Conservation (phyloP, 441 rosid genomes). For the Adansonia madagascariensis region DNA sequence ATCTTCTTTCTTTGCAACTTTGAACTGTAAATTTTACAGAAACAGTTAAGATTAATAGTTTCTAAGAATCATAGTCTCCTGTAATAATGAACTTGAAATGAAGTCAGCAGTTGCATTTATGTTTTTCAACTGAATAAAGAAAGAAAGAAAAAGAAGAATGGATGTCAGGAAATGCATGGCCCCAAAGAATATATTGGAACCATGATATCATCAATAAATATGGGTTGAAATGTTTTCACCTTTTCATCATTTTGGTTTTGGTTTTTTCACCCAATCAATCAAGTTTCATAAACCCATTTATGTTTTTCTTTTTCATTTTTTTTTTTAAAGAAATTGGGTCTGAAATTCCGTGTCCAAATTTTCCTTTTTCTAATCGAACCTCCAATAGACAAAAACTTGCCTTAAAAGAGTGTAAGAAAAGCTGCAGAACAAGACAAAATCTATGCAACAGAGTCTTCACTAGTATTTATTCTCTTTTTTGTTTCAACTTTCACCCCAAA, state of each 20-base stretch:
- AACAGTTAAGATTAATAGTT: slow-evolving; percentile 24
- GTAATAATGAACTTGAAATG: not conserved
- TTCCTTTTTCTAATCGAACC: slow-evolving; percentile 49
- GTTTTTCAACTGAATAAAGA: not conserved
- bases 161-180: slow-evolving; percentile 1
- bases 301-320: slow-evolving; percentile 4
- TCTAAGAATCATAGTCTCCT: not conserved
- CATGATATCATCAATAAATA: not conserved
- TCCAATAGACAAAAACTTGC: slow-evolving; percentile 43
- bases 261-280: slow-evolving; percentile 37
- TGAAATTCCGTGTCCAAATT: slow-evolving; percentile 42
- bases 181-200: slow-evolving; percentile 17
- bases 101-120: slow-evolving; percentile 20
- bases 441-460: slow-evolving; percentile 40
- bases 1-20: slow-evolving; percentile 31
- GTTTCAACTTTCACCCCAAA: slow-evolving; percentile 25
- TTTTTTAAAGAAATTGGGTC: slow-evolving; percentile 1
- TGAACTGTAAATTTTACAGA: slow-evolving; percentile 19
- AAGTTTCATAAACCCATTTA: slow-evolving; percentile 26
- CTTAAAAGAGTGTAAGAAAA: slow-evolving; percentile 32
- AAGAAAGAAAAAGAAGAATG: slow-evolving; percentile 7
- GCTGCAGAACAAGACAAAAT: slow-evolving; percentile 51
- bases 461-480: slow-evolving; percentile 47
- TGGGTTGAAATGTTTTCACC: not conserved
- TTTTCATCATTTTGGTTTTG: slow-evolving; percentile 25